These are phyloP conservation scores for Aquilaria malaccensis DNA, from an alignment of 345 rosid genomes.

Conservation along the genomic window DNA sequence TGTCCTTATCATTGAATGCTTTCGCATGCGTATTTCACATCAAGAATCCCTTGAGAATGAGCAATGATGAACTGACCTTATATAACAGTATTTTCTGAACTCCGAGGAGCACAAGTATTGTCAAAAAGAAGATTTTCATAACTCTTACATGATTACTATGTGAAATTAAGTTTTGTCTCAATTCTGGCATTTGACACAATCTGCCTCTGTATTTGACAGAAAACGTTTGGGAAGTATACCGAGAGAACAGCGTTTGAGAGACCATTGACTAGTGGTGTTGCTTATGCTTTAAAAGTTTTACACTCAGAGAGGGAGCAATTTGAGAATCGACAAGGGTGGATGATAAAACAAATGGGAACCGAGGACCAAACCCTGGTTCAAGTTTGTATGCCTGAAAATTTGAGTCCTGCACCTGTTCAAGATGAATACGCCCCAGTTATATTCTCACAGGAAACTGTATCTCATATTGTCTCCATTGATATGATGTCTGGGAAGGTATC, in stretches of 20 bases:
- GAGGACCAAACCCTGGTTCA: slow-evolving; percentile 85
- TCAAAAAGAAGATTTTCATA: not conserved
- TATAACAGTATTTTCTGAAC: too few species aligned
- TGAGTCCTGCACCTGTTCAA: slow-evolving; percentile 87
- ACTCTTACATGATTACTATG: not conserved
- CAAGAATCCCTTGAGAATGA: too few species aligned
- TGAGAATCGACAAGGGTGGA: slow-evolving; percentile 74
- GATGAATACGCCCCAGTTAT: slow-evolving; percentile 96
- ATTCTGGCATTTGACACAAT: not conserved
- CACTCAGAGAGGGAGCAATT: slow-evolving; percentile 78
- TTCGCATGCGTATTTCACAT: not conserved
- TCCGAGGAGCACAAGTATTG: not conserved
- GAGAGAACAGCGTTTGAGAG: slow-evolving; percentile 96
- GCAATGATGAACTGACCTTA: too few species aligned
- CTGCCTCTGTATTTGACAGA: slow-evolving; percentile 36
- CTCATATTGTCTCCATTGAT: slow-evolving; percentile 91
- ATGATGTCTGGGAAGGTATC: slow-evolving; percentile 95
- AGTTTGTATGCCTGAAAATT: slow-evolving; percentile 69
- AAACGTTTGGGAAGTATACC: slow-evolving; percentile 82
- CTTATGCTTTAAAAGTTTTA: slow-evolving; percentile 88
- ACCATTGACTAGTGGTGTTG: slow-evolving; percentile 98
- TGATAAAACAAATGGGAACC: slow-evolving; percentile 86
- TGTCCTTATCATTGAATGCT: slow-evolving; percentile 1
- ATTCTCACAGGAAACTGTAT: slow-evolving; percentile 91
- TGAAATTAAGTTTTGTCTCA: not conserved